These are phyloP conservation scores for Incumbomyces lentus DNA, from an alignment of 2,329 filamentous ascomycete species.

Conservation along the genomic window DNA sequence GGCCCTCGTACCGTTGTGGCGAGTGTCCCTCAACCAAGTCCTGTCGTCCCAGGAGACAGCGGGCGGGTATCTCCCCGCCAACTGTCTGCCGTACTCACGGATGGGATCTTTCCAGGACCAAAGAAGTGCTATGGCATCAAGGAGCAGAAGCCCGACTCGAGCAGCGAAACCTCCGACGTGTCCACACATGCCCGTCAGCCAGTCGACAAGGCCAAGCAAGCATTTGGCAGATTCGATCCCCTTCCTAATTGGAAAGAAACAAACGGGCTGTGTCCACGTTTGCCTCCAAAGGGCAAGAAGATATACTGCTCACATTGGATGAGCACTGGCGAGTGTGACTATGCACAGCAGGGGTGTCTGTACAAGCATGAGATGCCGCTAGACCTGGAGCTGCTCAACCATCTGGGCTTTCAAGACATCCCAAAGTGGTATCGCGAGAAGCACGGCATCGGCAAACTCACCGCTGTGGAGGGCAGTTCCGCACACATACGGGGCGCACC, in stretches of 20 bases:
- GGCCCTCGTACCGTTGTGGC: too few relatives aligned
- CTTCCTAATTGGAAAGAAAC: background rate
- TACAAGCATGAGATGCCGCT: slow-evolving; percentile 86
- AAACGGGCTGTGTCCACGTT: slow-evolving; percentile 18
- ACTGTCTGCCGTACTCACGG: background rate
- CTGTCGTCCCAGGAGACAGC: background rate
- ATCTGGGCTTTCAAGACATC: slow-evolving; percentile 54
- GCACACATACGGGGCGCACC: background rate
- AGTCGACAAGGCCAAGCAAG: background rate
- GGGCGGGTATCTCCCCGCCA: background rate
- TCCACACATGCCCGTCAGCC: background rate
- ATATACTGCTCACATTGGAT: slow-evolving; percentile 87
- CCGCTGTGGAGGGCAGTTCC: slow-evolving; percentile 11
- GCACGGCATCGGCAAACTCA: slow-evolving; percentile 24
- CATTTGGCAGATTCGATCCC: background rate
- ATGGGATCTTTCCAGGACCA: background rate
- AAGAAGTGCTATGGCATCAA: slow-evolving; percentile 6
- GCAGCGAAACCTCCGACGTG: background rate
- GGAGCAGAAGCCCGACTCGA: slow-evolving; percentile 4
- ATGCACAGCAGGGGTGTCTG: slow-evolving; percentile 73
- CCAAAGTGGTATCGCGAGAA: slow-evolving; percentile 50
- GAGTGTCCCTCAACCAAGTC: background rate
- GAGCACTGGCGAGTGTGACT: slow-evolving; percentile 72
- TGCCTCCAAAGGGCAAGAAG: slow-evolving; percentile 45
- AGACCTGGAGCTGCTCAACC: slow-evolving; percentile 53